Evolutionary conservation across 2,329 filamentous ascomycete species (phyloP), one percentile per base, ranked within the genome.

Genomic region (Akanthomyces muscarius): DNA sequence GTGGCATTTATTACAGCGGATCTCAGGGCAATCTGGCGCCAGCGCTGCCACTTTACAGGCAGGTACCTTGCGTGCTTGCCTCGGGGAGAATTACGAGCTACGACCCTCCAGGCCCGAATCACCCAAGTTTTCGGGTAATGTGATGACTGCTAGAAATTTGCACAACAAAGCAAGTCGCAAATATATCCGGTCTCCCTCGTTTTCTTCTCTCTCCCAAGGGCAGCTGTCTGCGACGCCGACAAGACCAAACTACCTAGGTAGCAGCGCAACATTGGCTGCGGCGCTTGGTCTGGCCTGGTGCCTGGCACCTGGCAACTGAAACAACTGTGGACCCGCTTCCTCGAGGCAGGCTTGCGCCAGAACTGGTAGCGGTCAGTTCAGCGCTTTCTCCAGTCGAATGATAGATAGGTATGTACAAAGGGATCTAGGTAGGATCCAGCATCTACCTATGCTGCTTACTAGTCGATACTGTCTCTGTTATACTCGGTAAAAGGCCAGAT

Each of bases 281-380:
- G 36, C 21, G 21, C 14, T 36, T 36, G 65, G 75, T 66, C 52
- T 53, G n/a, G 53, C 38, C 50, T 36, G 61, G 58, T 30, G 66
- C 66, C 64, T 69, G 67, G 33, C 33, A 36, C 28, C 28, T 4
- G 61, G 52, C 41, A 68, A 66, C 65, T 69, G 67, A 69, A 69
- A 69, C 67, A 56, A 38, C 41, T 61, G 59, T 65, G 61, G 64
- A 67, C 50, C 45, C 44, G 55, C 61, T 54, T 62, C 53, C 59
- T 60, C 65, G 60, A 63, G 59, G 56, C 33, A 47, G 47, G 30
- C 56, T 42, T n/a, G 54, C 45, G n/a, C 36, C 38, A 36, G 33
- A 10, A 36, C 33, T 57, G n/a, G 62, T 55, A 63, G 51, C 51
- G 51, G 48, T 36, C 28, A 21, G 48, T 28, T 53, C 48, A 51